These are phyloP conservation scores for Coemansia sp. DNA, from an alignment of 192 early-diverging fungal species.

Conservation along the genomic window DNA sequence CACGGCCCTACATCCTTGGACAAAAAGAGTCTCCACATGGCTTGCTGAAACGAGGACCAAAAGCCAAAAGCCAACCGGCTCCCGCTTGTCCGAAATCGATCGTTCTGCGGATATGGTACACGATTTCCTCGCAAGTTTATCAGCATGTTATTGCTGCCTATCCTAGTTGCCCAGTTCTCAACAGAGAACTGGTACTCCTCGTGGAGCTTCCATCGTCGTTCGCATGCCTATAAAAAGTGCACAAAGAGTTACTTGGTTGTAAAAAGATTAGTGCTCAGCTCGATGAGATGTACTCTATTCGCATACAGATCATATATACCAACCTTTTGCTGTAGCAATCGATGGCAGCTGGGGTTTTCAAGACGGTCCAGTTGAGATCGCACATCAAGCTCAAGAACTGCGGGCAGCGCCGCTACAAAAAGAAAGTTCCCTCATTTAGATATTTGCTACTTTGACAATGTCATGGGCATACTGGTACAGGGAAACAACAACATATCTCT, in stretches of 20 bases:
- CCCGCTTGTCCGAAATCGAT: conserved; percentile 5
- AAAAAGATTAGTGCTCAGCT: neutral
- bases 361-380: neutral
- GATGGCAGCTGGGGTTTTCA: conserved; percentile 36
- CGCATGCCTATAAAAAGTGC: neutral
- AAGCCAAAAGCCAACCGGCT: conserved; percentile 23
- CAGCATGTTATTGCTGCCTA: conserved; percentile 17
- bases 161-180: conserved; percentile 25
- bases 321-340: conserved; percentile 24
- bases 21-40: conserved; percentile 31
- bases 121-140: conserved; percentile 17
- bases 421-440: neutral
- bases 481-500: neutral
- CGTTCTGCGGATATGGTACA: conserved; percentile 24
- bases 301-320: neutral
- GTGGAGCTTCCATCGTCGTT: conserved; percentile 20
- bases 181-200: conserved; percentile 23
- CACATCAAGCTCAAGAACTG: neutral
- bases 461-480: neutral
- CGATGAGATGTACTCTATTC: neutral
- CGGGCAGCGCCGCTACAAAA: neutral
- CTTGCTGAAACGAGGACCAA: conserved; percentile 32
- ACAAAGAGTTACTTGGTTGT: neutral
- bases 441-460: neutral
- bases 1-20: conserved; percentile 14